Evolutionary conservation across 495 filamentous ascomycete genomes (phyloP).

Genomic region (Aspergillus coremiiformis): DNA sequence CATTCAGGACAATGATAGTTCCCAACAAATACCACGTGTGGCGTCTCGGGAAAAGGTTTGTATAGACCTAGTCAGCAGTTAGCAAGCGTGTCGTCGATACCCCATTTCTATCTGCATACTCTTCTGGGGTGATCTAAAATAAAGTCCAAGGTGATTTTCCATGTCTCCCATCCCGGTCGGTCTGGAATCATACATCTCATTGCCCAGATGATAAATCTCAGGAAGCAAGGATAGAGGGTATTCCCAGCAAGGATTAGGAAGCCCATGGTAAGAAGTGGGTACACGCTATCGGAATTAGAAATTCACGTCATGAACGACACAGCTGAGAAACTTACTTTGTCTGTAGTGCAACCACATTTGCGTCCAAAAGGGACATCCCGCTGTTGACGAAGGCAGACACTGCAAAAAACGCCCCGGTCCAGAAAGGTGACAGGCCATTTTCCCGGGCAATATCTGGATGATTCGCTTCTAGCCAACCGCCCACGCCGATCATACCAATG

Average conservation of each 20-base stretch:
- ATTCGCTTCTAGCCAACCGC: slow-evolving; percentile 60
- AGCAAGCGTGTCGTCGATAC: background rate
- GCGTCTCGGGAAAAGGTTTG: slow-evolving; percentile 68
- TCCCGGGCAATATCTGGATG: slow-evolving; percentile 46
- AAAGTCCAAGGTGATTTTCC: slow-evolving; percentile 64
- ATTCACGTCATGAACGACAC: too few relatives aligned
- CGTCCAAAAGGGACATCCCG: slow-evolving; percentile 78
- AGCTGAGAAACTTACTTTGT: slow-evolving; percentile 21
- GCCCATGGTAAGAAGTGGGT: slow-evolving; percentile 68
- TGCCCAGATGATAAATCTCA: slow-evolving; percentile 68
- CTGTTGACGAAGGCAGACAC: slow-evolving; percentile 78
- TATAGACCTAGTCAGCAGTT: slow-evolving; percentile 45
- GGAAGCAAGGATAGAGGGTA: slow-evolving; percentile 69
- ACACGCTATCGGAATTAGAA: slow-evolving; percentile 31
- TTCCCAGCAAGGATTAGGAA: slow-evolving; percentile 80
- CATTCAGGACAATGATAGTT: slow-evolving; percentile 67
- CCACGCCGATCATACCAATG: slow-evolving; percentile 63
- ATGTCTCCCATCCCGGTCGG: slow-evolving; percentile 34
- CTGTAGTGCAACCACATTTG: slow-evolving; percentile 58
- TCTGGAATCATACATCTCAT: slow-evolving; percentile 44
- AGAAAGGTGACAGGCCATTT: slow-evolving; percentile 65
- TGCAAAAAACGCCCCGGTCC: slow-evolving; percentile 40
- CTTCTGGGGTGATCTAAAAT: slow-evolving; percentile 72
- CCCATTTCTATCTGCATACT: slow-evolving; percentile 26
- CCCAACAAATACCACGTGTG: slow-evolving; percentile 77